These are phyloP conservation scores for Phytophthora quininea DNA, from an alignment of 352 stramenopile species.

Conservation along the genomic window DNA sequence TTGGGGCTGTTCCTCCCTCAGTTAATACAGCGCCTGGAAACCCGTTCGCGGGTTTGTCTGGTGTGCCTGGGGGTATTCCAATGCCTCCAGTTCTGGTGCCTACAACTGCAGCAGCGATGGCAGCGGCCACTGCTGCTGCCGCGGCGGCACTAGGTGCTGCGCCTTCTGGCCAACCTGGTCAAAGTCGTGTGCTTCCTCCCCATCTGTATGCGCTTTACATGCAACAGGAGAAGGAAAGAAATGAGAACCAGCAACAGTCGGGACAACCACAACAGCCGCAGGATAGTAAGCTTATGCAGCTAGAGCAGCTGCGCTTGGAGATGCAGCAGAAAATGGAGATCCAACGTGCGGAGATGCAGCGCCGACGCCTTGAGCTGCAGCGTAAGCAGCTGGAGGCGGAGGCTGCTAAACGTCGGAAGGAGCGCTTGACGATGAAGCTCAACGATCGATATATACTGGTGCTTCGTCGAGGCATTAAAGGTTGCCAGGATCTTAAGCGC, in stretches of 20 bases:
- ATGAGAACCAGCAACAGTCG: too few relatives aligned
- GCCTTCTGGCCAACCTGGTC: not conserved
- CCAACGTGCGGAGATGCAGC: slow-evolving; percentile 1
- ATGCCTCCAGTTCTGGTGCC: too few relatives aligned
- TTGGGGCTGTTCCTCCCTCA: slow-evolving; percentile 37
- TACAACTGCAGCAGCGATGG: too few relatives aligned
- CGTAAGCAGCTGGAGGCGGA: slow-evolving; percentile 26
- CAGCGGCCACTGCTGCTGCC: too few relatives aligned
- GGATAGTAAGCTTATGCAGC: slow-evolving; percentile 2
- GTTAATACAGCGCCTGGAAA: slow-evolving; percentile 16
- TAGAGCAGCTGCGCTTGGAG: slow-evolving; percentile 11
- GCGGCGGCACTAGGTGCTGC: not conserved
- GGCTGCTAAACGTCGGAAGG: slow-evolving; percentile 34
- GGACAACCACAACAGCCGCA: not conserved
- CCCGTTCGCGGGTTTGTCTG: slow-evolving; percentile 24
- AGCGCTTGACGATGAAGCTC: slow-evolving; percentile 57
- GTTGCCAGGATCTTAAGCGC: slow-evolving; percentile 72
- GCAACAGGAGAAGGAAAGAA: too few relatives aligned
- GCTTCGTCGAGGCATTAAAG: slow-evolving; percentile 70
- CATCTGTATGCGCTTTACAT: slow-evolving; percentile 29
- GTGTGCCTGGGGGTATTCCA: slow-evolving; percentile 20
- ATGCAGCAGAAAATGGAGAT: not conserved
- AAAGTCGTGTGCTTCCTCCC: slow-evolving; percentile 28
- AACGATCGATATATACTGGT: slow-evolving; percentile 70
- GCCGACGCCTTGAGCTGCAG: slow-evolving; percentile 17